Base-by-base conservation (phyloP, 441 rosid species). In the Populus hybrid region DNA sequence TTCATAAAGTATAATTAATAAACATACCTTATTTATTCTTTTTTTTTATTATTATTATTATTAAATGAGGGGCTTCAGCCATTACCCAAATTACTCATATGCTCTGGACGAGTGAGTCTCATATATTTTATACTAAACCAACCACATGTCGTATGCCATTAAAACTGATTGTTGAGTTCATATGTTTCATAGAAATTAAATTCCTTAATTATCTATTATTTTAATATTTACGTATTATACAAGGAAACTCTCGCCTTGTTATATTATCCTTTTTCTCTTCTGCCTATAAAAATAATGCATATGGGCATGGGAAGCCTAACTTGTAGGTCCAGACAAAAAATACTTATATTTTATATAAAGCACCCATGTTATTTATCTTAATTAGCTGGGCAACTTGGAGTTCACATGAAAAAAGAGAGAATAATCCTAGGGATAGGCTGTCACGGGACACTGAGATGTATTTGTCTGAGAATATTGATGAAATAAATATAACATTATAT, bases 341-440 rank as follows among this genome's bases (percentile, higher is more conserved):
- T 50, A 16, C 57, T 14, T 50, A 0, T 14, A 50, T 16, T 50
- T 5, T 50, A 50, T 50, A 50, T 14, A 50, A 4, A 50, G 6
- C 19, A 50, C 19, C 57, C 3, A 35, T 26, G 18, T 46, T 66
- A 11, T 5, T 46, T 26, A 9, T 28, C 53, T 70, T 21, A 35
- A 24, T 40, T 59, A 19, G 30, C 12, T 28, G 50, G 70, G 34
- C 40, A 36, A 34, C 24, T 21, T 63, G 70, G 24, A 14, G 50
- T 78, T 76, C 81, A 74, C 81, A 76, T 73, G 85, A 63, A 23
- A n/a, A 50, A 72, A 72, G 0, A 0, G 40, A 57, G 79, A 74
- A 76, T 74, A 71, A 79, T 64, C 67, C 68, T 85, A 50, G 24
- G 85, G 84, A 80, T 82, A 81, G 67, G 83, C 78, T 76, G 82